Evolutionary conservation across 495 filamentous ascomycete genomes (phyloP), one percentile per base, ranked within the genome.

Genomic region (Cercophora samala): DNA sequence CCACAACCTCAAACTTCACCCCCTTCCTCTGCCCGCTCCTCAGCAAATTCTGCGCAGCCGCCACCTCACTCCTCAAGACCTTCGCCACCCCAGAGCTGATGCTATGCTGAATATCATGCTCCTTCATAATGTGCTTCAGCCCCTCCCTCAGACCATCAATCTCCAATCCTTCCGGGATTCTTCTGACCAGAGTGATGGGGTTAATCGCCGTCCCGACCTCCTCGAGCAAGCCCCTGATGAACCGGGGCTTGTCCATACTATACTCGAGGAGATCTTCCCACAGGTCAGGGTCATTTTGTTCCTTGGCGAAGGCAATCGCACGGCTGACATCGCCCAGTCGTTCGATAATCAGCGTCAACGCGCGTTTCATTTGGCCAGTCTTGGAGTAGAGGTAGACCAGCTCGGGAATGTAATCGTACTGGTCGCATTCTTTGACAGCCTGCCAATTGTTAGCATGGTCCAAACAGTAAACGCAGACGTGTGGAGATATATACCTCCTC

Each of bases 211-310:
- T 97, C 15, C 96, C 95, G 5, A 96, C 93, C 77, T 97, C 92
- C 68, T 97, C 92, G 2, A 99, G 86, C 8, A 99, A 81, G 2
- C 91, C 96, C 19, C 92, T 88, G 65, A 99, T 97, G 79, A 99
- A 99, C 17, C 85, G 85, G 0, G 95, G 95, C 69, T 96, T 96
- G 76, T 97, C 92, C 96, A 99, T 98, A 23, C 87, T 90, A 79
- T 97, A 97, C 66, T 93, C 86, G 22, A 99, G 87, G 11, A 99
- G 84, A 72, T 99, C 95, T 68, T 96, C 89, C 95, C 95, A 99
- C 0, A 99, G 84, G 70, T 94, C 91, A 0, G 87, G 86, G 66
- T 98, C 94, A 66, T 93, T 86, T 74, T 97, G 93, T 58, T 92
- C 88, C 76, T 97, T 97, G 60, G 93, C 93, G 68, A 98, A 99